A percentile compares a stretch with the other conserved stretches of the same genome.
These are phyloP conservation scores for Diaporthe eres DNA, from an alignment of 2,329 filamentous ascomycete genomes.

Conservation along the genomic window DNA sequence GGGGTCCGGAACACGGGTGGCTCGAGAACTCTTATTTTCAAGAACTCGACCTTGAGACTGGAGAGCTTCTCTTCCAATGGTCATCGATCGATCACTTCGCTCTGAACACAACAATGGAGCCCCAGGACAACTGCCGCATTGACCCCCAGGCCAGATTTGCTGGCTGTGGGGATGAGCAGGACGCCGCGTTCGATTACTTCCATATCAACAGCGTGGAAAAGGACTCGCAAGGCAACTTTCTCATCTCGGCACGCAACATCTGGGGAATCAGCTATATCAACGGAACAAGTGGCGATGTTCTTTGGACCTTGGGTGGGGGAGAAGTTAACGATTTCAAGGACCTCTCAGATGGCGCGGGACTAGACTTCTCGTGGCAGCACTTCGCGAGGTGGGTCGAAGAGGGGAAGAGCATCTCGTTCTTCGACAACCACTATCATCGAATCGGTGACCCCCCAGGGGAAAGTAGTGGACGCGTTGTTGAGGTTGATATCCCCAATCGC, in stretches of 20 bases:
- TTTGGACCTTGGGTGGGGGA: slow-evolving; percentile 55
- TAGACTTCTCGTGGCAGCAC: slow-evolving; percentile 57
- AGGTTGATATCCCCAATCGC: slow-evolving; percentile 48
- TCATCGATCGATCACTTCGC: slow-evolving; percentile 37
- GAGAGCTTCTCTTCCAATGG: slow-evolving; percentile 56
- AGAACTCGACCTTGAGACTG: slow-evolving; percentile 55
- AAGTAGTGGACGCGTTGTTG: slow-evolving; percentile 44
- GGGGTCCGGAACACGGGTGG: slow-evolving; percentile 50
- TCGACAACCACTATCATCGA: slow-evolving; percentile 52
- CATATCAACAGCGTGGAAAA: slow-evolving; percentile 55
- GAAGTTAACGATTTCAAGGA: slow-evolving; percentile 53
- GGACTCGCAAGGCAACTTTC: slow-evolving; percentile 53
- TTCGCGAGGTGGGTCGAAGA: slow-evolving; percentile 50
- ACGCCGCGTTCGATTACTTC: slow-evolving; percentile 52
- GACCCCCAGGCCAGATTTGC: slow-evolving; percentile 39
- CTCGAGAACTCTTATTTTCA: slow-evolving; percentile 56
- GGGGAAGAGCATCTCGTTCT: slow-evolving; percentile 51
- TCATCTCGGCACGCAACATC: slow-evolving; percentile 52
- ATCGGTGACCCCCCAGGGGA: slow-evolving; percentile 41
- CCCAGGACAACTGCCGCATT: slow-evolving; percentile 38
- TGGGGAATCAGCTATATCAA: slow-evolving; percentile 48
- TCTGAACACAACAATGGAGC: slow-evolving; percentile 37
- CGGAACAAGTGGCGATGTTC: slow-evolving; percentile 47
- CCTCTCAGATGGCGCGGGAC: slow-evolving; percentile 50
- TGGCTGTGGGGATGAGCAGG: slow-evolving; percentile 36